phyloP scores from a whole-genome alignment of 441 rosid species.

The Erodium moschatum region DNA sequence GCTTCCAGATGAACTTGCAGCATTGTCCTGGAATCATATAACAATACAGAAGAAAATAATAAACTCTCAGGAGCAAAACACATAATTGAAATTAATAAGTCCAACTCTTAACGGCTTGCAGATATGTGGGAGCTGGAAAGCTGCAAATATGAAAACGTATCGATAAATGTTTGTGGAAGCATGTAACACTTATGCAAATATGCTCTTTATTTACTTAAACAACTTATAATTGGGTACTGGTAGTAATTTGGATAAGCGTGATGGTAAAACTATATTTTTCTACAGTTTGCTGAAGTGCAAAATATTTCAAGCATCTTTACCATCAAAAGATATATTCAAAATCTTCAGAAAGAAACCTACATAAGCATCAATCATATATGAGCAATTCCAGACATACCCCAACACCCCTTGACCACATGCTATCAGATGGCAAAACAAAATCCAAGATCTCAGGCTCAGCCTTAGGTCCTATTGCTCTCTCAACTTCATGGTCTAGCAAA shows the following conservation, averaged over 20 bases:
- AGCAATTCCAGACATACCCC: slow-evolving; percentile 34
- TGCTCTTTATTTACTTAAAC: background rate
- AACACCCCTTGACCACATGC: slow-evolving; percentile 27
- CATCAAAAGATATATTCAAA: background rate
- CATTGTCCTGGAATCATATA: slow-evolving; percentile 41
- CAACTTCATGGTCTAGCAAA: slow-evolving; percentile 27
- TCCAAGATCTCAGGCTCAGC: slow-evolving; percentile 39
- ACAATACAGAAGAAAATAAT: background rate
- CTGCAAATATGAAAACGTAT: background rate
- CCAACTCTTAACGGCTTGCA: background rate
- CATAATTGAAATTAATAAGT: background rate
- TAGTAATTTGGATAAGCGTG: background rate
- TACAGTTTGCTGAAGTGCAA: background rate
- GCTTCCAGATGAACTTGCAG: slow-evolving; percentile 75
- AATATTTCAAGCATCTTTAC: background rate
- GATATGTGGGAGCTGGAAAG: background rate
- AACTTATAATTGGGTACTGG: background rate
- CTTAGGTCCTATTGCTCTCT: slow-evolving; percentile 33
- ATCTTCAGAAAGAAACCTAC: background rate
- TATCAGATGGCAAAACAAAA: slow-evolving; percentile 39
- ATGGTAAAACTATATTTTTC: background rate
- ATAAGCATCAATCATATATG: background rate
- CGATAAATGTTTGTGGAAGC: background rate
- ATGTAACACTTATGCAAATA: background rate
- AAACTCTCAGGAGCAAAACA: slow-evolving; percentile 28